These are phyloP conservation scores for Monosporascus sp. DNA, from an alignment of 2,329 filamentous ascomycete genomes.

Conservation along the genomic window DNA sequence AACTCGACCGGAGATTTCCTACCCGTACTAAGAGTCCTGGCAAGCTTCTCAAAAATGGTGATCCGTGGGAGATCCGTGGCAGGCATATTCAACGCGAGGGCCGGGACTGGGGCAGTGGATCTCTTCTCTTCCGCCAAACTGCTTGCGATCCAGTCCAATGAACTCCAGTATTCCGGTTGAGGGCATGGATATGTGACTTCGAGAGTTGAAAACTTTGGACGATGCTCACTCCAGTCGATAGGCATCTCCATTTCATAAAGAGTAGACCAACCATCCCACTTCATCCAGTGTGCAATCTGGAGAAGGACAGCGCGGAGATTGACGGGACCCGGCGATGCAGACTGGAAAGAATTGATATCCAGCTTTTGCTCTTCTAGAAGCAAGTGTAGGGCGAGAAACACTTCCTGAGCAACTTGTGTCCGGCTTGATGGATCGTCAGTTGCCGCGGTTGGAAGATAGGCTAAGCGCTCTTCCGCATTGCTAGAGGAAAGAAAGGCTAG, in stretches of 20 bases:
- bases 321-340: constrained; percentile 35
- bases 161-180: constrained; percentile 28
- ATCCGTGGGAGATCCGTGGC: constrained; percentile 57
- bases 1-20: constrained; percentile 50
- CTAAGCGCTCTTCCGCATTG: constrained; percentile 51
- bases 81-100: constrained; percentile 12
- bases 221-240: constrained; percentile 30
- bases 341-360: constrained; percentile 49
- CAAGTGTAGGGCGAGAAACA: constrained; percentile 74
- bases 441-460: constrained; percentile 60
- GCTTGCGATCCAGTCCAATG: constrained; percentile 50
- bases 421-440: constrained; percentile 49
- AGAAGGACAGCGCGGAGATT: constrained; percentile 68
- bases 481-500: constrained; percentile 59
- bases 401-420: constrained; percentile 56
- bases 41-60: constrained; percentile 62
- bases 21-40: constrained; percentile 48
- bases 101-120: constrained; percentile 11
- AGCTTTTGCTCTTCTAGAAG: constrained; percentile 88
- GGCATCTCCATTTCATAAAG: constrained; percentile 50
- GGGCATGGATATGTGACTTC: constrained; percentile 7
- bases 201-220: constrained; percentile 1
- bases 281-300: constrained; percentile 78
- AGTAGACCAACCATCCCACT: constrained; percentile 52
- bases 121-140: constrained; percentile 30